Base-by-base conservation (phyloP, 2,329 filamentous ascomycete species). In the Hypoxylon rubiginosum region DNA sequence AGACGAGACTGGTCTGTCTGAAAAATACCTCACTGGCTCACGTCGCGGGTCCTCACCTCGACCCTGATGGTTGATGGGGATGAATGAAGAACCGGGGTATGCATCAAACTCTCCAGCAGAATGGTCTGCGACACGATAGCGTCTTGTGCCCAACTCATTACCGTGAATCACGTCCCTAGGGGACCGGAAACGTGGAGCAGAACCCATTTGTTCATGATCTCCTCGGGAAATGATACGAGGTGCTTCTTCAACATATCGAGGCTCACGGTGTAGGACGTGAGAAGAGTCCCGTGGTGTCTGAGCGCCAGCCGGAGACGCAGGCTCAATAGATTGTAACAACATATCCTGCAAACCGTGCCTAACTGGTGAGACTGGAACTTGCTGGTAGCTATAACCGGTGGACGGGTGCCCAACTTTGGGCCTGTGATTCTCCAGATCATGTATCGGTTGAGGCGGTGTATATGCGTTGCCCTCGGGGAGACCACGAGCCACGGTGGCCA, bases 351-450 rank as follows among this genome's bases (percentile, higher is more conserved):
- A 68, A 51, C 72, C 69, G 55, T 70, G 49, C 66, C 72, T 73
- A 59, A 74, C 67, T 41, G 74, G 73, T 30, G 73, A 73, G 32
- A 75, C 36, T 48, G 73, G 66, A 59, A 55, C 49, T n/a, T 66
- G 64, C 45, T 70, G 45, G 50, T 59, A 68, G 19, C 50, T 17
- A 21, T 68, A 69, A 60, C 28, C 58, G 39, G 51, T 46, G 46
- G 48, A 41, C 55, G 58, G 55, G 34, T 67, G 67, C 75, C 76
- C 76, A 77, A 76, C 76, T 77, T 77, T 77, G 75, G 76, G 74
- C 28, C 62, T 66, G 39, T 72, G 63, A 54, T 56, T 58, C 39
- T 77, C 74, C 28, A 67, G 65, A 21, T 72, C 56, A 55, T 71
- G 70, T 48, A 72, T 71, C 32, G 72, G 69, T 54, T 67, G 58